Evolutionary conservation across 208 protist genomes (phyloP).

Genomic region (Trypanosoma avium): DNA sequence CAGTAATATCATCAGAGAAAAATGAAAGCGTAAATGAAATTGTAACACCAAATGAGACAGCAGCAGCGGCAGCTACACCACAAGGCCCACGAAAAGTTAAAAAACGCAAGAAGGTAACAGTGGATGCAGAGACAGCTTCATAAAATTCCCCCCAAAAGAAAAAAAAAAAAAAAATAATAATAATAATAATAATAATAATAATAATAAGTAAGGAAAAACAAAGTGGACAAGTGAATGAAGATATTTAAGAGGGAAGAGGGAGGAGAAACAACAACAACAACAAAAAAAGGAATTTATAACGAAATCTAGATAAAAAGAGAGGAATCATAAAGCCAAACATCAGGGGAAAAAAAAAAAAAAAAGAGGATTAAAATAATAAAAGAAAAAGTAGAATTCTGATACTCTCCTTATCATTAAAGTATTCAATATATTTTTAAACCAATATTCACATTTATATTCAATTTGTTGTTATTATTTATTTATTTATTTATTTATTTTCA

Average conservation of each 20-base stretch:
- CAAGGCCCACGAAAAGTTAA: conserved; percentile 24
- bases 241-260: neutral
- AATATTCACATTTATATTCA: too few relatives aligned
- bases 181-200: neutral
- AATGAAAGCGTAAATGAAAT: neutral
- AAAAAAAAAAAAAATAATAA: neutral
- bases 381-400: too few relatives aligned
- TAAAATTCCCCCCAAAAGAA: neutral
- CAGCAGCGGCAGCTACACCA: neutral
- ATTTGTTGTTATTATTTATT: too few relatives aligned
- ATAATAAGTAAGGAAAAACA: neutral
- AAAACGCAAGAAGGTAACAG: conserved; percentile 11
- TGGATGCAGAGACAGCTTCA: neutral
- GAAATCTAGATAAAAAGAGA: neutral
- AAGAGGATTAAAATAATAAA: too few relatives aligned
- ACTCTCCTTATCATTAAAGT: too few relatives aligned
- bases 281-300: neutral
- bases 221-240: neutral
- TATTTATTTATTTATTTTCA: too few relatives aligned
- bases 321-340: too few relatives aligned
- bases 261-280: neutral
- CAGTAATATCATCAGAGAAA: neutral
- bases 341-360: too few relatives aligned
- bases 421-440: too few relatives aligned
- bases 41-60: neutral